phyloP scores from a whole-genome alignment of 2,329 filamentous ascomycete species.

The Xylaria sp. region DNA sequence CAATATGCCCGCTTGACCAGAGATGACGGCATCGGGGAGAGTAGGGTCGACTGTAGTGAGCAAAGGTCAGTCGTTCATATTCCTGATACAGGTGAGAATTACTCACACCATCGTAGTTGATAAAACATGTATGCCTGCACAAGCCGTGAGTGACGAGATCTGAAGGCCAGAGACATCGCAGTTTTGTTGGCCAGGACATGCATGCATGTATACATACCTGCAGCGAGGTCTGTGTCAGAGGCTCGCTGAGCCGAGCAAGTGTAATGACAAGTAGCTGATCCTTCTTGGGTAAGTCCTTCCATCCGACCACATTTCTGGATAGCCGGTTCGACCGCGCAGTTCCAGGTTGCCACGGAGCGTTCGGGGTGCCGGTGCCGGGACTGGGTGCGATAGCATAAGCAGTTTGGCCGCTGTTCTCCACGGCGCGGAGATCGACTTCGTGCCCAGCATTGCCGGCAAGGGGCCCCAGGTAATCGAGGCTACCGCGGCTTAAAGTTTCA shows the following conservation, averaged over 20 bases:
- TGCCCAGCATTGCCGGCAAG: conserved; percentile 18
- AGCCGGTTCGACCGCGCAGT: conserved; percentile 22
- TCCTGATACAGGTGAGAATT: background rate
- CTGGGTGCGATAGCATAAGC: conserved; percentile 27
- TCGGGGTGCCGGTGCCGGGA: background rate
- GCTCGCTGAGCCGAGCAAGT: conserved; percentile 81
- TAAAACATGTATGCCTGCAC: conserved; percentile 82
- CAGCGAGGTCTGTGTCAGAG: conserved; percentile 80
- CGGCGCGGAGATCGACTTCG: conserved; percentile 32
- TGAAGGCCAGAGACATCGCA: background rate
- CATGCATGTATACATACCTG: conserved; percentile 54
- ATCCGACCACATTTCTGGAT: conserved; percentile 40
- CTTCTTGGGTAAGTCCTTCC: conserved; percentile 72
- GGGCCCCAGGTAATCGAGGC: conserved; percentile 35
- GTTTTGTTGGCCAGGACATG: background rate
- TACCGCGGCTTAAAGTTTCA: conserved; percentile 35
- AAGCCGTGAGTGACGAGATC: conserved; percentile 12
- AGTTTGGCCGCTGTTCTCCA: conserved; percentile 26
- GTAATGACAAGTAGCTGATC: conserved; percentile 81
- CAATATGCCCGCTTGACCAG: conserved; percentile 79
- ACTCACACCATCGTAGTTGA: conserved; percentile 75
- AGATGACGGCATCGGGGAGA: conserved; percentile 71
- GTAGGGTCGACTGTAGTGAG: conserved; percentile 56
- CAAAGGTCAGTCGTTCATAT: conserved; percentile 9
- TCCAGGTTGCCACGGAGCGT: background rate